Conservation (phyloP, 495 filamentous ascomycete species). For the Astrocystis sublimbata region DNA sequence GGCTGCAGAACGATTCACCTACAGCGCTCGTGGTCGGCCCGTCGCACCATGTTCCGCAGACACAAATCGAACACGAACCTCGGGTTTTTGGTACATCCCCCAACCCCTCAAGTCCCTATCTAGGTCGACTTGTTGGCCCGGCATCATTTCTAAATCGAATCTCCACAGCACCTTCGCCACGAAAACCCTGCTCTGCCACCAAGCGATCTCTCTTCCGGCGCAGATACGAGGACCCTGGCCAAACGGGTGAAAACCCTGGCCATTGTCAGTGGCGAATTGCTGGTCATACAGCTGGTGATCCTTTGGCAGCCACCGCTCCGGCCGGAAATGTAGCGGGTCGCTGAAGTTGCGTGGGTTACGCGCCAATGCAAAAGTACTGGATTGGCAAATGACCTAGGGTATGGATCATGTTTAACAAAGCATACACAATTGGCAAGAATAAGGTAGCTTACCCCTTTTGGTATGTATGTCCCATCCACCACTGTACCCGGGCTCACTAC, state of each 20-base stretch:
- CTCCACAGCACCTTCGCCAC: constrained; percentile 30
- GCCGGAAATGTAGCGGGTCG: constrained; percentile 20
- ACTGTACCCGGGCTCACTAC: constrained; percentile 19
- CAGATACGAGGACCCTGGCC: constrained; percentile 25
- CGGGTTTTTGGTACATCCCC: constrained; percentile 12
- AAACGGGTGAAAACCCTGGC: constrained; percentile 23
- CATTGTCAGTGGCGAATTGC: constrained; percentile 17
- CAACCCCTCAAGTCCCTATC: constrained; percentile 18
- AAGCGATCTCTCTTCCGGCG: constrained; percentile 27
- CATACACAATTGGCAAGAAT: background rate
- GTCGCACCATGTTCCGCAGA: too few relatives aligned
- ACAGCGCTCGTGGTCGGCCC: too few relatives aligned
- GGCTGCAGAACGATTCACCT: too few relatives aligned
- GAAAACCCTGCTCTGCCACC: constrained; percentile 28
- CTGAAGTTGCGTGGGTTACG: constrained; percentile 14
- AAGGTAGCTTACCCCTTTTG: constrained; percentile 2
- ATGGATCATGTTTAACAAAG: background rate
- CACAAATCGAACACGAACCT: too few relatives aligned
- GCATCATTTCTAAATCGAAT: constrained; percentile 15
- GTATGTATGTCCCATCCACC: constrained; percentile 29
- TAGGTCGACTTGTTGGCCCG: constrained; percentile 1
- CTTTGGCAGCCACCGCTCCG: constrained; percentile 20
- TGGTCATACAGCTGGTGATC: constrained; percentile 18
- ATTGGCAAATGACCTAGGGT: constrained; percentile 3
- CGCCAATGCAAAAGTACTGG: constrained; percentile 1